Evolutionary conservation across 208 protist genomes (phyloP).

Genomic region (Leptomonas seymouri): DNA sequence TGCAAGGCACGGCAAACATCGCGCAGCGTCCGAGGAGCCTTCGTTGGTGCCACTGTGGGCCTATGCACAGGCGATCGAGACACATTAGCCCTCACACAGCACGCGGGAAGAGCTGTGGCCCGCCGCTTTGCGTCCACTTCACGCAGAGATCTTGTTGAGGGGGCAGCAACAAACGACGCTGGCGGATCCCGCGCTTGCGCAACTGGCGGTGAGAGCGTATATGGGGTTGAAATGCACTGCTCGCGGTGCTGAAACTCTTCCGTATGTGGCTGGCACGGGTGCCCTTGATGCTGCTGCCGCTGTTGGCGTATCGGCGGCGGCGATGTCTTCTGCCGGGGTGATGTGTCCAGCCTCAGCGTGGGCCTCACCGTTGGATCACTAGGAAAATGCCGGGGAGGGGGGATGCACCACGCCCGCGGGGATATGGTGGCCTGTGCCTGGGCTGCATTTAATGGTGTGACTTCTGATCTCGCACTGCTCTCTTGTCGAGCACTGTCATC

Average conservation of each 20-base stretch:
- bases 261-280: no score
- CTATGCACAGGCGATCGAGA: neutral
- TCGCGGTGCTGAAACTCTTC: no score
- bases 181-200: no score
- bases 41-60: neutral
- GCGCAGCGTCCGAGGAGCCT: constrained; percentile 10
- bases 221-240: no score
- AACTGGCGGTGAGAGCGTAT: no score
- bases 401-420: neutral
- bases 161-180: neutral
- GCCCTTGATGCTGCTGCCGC: no score
- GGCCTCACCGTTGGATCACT: neutral
- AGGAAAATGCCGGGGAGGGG: neutral
- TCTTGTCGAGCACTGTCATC: neutral
- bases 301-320: no score
- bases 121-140: neutral
- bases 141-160: neutral
- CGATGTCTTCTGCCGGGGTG: no score
- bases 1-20: constrained; percentile 17
- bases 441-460: neutral
- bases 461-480: neutral
- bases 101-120: neutral
- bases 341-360: no score
- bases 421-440: neutral
- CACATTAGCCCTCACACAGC: neutral